phyloP scores from a whole-genome alignment of 1,139 yeast species.

The Wickerhamomyces sp. region DNA sequence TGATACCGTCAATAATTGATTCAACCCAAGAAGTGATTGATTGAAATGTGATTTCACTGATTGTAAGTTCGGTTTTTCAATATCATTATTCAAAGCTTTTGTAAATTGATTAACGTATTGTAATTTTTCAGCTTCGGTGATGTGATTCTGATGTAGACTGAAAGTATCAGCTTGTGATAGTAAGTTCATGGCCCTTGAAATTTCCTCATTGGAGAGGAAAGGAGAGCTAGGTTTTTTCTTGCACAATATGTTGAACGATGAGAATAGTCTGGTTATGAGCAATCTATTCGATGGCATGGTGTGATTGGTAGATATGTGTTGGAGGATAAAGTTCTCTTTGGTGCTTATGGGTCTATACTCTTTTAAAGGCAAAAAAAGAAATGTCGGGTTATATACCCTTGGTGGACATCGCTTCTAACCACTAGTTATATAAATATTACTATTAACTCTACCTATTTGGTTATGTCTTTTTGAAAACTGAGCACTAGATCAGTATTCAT shows the following conservation, averaged over 20 bases:
- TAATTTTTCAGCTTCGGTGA: conserved; percentile 14
- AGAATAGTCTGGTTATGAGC: background rate
- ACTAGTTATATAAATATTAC: too few relatives aligned
- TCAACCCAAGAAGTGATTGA: conserved; percentile 18
- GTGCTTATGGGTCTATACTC: conserved; percentile 1
- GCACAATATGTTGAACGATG: background rate
- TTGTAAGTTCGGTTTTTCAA: conserved; percentile 3
- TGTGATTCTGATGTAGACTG: conserved; percentile 1
- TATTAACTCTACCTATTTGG: too few relatives aligned
- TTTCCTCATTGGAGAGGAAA: background rate
- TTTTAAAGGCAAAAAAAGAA: background rate
- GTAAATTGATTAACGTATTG: conserved; percentile 17
- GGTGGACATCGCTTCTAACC: too few relatives aligned
- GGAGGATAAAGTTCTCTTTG: too few relatives aligned
- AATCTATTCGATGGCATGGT: too few relatives aligned
- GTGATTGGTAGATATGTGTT: too few relatives aligned
- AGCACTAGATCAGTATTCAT: too few relatives aligned
- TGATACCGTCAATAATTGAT: conserved; percentile 1
- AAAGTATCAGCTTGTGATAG: conserved; percentile 7
- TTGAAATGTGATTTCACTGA: conserved; percentile 9
- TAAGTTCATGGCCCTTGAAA: conserved; percentile 11
- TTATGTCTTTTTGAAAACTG: too few relatives aligned
- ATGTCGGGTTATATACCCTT: too few relatives aligned
- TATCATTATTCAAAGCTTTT: conserved; percentile 13
- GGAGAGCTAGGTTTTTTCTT: background rate